Evolutionary conservation across 345 rosid genomes (phyloP).

Genomic region (Citrus cavaleriei): DNA sequence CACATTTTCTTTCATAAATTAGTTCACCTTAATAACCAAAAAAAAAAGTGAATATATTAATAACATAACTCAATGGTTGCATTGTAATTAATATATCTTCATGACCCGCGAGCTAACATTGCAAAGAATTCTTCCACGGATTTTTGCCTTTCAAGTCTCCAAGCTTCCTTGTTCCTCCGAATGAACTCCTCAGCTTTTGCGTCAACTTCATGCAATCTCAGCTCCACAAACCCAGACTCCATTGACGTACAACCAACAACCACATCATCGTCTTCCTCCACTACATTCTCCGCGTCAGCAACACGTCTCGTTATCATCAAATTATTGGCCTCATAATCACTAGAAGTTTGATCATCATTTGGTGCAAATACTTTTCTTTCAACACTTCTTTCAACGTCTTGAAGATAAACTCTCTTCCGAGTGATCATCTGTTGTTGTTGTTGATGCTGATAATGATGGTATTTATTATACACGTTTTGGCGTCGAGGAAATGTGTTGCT

Average conservation of each 20-base stretch:
- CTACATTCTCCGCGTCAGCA: neutral
- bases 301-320: neutral
- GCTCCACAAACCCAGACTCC: neutral
- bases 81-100: neutral
- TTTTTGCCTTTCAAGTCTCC: conserved; percentile 18
- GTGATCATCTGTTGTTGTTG: too few species aligned
- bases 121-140: conserved; percentile 10
- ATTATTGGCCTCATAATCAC: neutral
- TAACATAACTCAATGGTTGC: neutral
- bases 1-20: neutral
- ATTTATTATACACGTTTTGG: neutral
- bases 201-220: conserved; percentile 16
- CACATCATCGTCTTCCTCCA: neutral
- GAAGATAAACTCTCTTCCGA: neutral
- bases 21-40: too few species aligned
- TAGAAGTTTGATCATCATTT: neutral
- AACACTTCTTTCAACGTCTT: neutral
- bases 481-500: neutral
- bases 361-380: neutral
- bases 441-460: neutral
- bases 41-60: neutral
- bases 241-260: neutral
- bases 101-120: conserved; percentile 14
- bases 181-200: conserved; percentile 26
- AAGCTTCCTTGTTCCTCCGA: neutral